phyloP scores from a whole-genome alignment of 2,329 filamentous ascomycete species.

The Ceratocystis cacaofunesta region DNA sequence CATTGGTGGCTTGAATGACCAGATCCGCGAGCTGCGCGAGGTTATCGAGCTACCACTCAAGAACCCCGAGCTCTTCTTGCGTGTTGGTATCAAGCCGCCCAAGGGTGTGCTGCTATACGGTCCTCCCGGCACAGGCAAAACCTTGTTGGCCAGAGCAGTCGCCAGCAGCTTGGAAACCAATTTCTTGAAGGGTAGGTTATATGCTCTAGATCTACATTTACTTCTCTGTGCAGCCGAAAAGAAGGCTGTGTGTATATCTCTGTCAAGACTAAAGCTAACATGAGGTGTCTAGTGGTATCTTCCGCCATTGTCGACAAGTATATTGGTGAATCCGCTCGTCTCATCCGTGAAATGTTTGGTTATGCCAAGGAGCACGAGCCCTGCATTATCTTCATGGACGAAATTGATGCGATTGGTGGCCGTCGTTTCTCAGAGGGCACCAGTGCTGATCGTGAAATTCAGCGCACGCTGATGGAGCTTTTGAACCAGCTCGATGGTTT shows the following conservation, averaged over 20 bases:
- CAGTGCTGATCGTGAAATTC: constrained; percentile 93
- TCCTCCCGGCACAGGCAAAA: constrained; percentile 94
- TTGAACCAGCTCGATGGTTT: constrained; percentile 98
- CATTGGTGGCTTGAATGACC: constrained; percentile 93
- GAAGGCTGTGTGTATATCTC: not conserved
- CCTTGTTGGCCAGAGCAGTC: constrained; percentile 80
- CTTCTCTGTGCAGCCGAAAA: not conserved
- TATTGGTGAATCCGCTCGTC: constrained; percentile 90
- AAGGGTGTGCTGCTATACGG: constrained; percentile 96
- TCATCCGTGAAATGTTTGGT: constrained; percentile 99
- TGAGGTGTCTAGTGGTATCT: constrained; percentile 57
- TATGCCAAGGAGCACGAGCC: constrained; percentile 99
- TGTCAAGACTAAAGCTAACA: constrained; percentile 16
- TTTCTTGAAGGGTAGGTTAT: constrained; percentile 71
- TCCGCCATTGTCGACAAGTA: constrained; percentile 99
- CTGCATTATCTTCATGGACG: constrained; percentile 99
- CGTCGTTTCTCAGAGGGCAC: constrained; percentile 94
- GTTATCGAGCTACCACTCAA: constrained; percentile 96
- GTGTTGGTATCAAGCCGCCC: constrained; percentile 96
- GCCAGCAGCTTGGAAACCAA: constrained; percentile 95
- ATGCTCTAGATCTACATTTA: not conserved
- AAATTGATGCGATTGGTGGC: constrained; percentile 97
- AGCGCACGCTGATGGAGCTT: constrained; percentile 95
- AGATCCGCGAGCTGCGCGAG: constrained; percentile 92
- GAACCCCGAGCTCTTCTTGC: constrained; percentile 92